A percentile compares a stretch with the other conserved stretches of the same genome.
Evolutionary conservation across 306 rosid species (phyloP).

Genomic region (Cicer bijugum): DNA sequence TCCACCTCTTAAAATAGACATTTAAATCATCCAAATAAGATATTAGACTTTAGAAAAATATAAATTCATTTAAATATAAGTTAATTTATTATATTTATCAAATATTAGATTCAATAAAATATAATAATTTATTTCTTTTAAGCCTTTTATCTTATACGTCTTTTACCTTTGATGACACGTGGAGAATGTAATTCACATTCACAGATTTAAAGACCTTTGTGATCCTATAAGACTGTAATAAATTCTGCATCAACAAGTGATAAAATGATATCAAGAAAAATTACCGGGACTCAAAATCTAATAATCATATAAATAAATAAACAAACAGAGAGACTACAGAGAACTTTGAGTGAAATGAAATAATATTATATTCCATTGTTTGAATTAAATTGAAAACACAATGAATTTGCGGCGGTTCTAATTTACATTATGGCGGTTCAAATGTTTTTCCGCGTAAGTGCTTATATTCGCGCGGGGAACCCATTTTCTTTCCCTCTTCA

Average conservation of each 20-base stretch:
- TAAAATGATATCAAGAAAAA: constrained; percentile 15
- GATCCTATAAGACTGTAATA: constrained; percentile 83
- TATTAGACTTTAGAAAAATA: constrained; percentile 2
- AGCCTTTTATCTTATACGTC: background rate
- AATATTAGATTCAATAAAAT: constrained; percentile 6
- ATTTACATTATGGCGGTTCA: too few species aligned
- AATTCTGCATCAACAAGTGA: constrained; percentile 52
- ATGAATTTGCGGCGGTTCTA: background rate
- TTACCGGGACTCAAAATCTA: constrained; percentile 16
- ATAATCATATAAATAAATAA: constrained; percentile 29
- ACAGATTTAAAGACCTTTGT: constrained; percentile 83
- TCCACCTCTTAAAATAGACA: constrained; percentile 72
- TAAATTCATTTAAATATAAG: background rate
- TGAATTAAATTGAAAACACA: constrained; percentile 1
- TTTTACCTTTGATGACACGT: constrained; percentile 74
- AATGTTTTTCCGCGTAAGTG: background rate
- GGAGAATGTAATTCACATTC: constrained; percentile 69
- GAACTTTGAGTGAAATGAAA: background rate
- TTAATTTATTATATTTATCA: too few species aligned
- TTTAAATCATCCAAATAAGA: constrained; percentile 40
- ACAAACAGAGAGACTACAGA: background rate
- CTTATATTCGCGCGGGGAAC: too few species aligned
- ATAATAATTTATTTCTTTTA: too few species aligned
- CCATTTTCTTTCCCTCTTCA: too few species aligned
- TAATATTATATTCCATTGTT: background rate